Base-by-base conservation (phyloP, 768 basidiomycete genomes). In the Coprinellus aureogranulatus region DNA sequence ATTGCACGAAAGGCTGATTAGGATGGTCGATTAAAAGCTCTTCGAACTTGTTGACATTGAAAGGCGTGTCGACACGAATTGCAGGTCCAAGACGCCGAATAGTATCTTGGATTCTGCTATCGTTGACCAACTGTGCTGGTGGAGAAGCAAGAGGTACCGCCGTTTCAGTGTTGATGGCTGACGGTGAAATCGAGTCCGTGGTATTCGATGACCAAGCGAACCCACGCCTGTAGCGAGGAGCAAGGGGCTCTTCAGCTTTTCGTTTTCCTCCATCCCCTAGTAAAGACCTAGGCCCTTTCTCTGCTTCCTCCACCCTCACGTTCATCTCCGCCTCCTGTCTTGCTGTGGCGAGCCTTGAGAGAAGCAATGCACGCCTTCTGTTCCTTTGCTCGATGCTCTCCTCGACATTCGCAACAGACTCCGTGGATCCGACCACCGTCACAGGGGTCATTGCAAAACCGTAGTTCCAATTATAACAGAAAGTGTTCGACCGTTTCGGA, bases 1-100 rank as follows among this genome's bases (percentile, higher is more conserved):
- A 75, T 1, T 49, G 11, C 1, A 72, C 68, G 37, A 74, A 68
- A 1, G 62, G 60, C 1, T 59, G 68, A 28, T 74, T 75, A 0
- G 59, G 66, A 23, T 71, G 68, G 70, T 27, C 50, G 11, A 4
- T 10, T 4, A 52, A 30, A 4, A 62, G 16, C 61, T 64, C 47
- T 20, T 34, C n/a, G 11, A 52, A 45, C 42, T 48, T 54, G 20
- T 37, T 46, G 1, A 53, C 57, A 53, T 2, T n/a, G 30, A n/a
- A 44, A 39, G 18, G 4, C 0, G 9, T 34, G 61, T 28, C 54
- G 54, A 49, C 57, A 0, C 41, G 54, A 1, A 34, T 64, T 26
- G 1, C 65, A 71, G 54, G 69, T 68, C 31, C 64, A 66, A 54
- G 68, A 59, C 63, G 55, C 54, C 23, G 12, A 14, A 49, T 45